A percentile compares a stretch with the other conserved stretches of the same genome.
Conservation (phyloP, 75 land plant genomes). For the Picea glauca region DNA sequence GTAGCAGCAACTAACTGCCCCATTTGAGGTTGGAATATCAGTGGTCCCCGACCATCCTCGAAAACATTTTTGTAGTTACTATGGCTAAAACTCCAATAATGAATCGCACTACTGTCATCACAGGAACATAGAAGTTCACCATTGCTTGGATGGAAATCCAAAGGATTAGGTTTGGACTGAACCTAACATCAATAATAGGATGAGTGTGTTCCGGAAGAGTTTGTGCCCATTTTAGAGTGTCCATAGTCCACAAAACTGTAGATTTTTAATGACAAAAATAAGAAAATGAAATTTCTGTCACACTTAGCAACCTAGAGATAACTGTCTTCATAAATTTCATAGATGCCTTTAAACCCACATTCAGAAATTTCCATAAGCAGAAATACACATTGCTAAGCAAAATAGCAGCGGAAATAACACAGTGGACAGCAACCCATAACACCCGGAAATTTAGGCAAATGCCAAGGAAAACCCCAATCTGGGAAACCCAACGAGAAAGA, state of each 20-base stretch:
- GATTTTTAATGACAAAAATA: too few relatives aligned
- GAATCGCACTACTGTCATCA: slow-evolving; percentile 69
- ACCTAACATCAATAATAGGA: slow-evolving; percentile 84
- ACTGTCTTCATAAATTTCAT: too few relatives aligned
- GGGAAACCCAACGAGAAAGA: too few relatives aligned
- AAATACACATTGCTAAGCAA: too few relatives aligned
- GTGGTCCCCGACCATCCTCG: slow-evolving; percentile 57
- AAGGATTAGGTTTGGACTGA: slow-evolving; percentile 77
- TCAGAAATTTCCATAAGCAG: too few relatives aligned
- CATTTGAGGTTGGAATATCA: slow-evolving; percentile 58
- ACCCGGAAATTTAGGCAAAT: too few relatives aligned
- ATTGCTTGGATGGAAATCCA: slow-evolving; percentile 75
- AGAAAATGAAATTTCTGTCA: too few relatives aligned
- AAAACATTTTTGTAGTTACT: slow-evolving; percentile 42
- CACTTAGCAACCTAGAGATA: too few relatives aligned
- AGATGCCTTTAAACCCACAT: too few relatives aligned
- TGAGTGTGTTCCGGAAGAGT: slow-evolving; percentile 72
- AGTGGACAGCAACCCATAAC: too few relatives aligned
- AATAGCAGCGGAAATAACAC: too few relatives aligned
- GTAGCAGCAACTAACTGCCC: slow-evolving; percentile 60
- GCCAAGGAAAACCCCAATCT: too few relatives aligned
- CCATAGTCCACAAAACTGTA: slow-evolving; percentile 65
- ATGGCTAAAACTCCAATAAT: slow-evolving; percentile 58
- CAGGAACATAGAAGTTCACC: slow-evolving; percentile 69
- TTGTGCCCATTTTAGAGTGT: slow-evolving; percentile 53